Percentiles rank a stretch among this genome's conserved stretches.
Conservation (phyloP, 768 basidiomycete species). For the Hypsizygus marmoreus region DNA sequence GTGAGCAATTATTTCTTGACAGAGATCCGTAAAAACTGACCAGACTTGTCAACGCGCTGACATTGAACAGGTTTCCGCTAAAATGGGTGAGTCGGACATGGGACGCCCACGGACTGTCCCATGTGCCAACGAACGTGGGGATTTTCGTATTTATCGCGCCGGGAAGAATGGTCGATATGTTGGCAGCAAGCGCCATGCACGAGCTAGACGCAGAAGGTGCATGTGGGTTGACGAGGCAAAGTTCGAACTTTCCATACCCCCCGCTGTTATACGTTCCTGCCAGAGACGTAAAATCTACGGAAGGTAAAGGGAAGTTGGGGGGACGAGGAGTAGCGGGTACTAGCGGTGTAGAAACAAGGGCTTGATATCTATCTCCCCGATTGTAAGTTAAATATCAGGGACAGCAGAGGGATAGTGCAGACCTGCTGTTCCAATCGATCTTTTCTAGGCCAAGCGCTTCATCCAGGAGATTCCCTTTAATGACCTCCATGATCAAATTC, state of each 20-base stretch:
- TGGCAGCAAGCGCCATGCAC: conserved; percentile 5
- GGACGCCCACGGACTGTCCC: conserved; percentile 7
- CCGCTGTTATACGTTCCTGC: conserved; percentile 18
- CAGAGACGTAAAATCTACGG: conserved; percentile 11
- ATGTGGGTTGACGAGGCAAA: conserved; percentile 23
- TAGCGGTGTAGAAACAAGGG: not conserved
- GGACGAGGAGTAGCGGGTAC: conserved; percentile 16
- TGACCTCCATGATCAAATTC: conserved; percentile 13
- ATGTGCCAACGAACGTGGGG: conserved; percentile 13
- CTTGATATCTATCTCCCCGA: not conserved
- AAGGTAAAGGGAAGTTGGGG: conserved; percentile 13
- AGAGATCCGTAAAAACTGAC: too few species aligned
- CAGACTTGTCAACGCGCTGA: not conserved
- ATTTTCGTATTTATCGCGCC: conserved; percentile 4
- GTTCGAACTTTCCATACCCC: conserved; percentile 20
- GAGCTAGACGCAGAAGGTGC: conserved; percentile 8
- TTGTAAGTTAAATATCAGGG: not conserved
- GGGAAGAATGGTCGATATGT: conserved; percentile 9
- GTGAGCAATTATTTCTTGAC: too few species aligned
- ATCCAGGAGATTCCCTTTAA: conserved; percentile 27
- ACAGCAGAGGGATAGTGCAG: not conserved
- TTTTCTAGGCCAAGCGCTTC: conserved; percentile 19
- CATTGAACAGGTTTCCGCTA: conserved; percentile 2
- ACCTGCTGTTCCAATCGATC: conserved; percentile 27
- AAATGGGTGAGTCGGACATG: not conserved